Evolutionary conservation across 2,329 filamentous ascomycete genomes (phyloP).

Genomic region (Claviceps quebecensis): DNA sequence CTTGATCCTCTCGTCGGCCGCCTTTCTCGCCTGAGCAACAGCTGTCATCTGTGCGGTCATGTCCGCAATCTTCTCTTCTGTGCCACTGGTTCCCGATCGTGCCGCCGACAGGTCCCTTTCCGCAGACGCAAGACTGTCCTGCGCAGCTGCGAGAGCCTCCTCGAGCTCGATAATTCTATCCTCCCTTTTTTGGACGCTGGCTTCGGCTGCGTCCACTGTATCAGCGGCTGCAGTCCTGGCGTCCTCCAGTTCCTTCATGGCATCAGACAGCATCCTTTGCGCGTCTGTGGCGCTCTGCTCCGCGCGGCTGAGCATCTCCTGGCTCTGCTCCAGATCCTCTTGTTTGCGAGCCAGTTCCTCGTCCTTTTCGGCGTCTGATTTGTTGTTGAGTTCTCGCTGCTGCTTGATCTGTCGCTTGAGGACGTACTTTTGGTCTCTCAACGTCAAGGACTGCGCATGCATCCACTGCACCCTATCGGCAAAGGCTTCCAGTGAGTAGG

Average conservation of each 20-base stretch:
- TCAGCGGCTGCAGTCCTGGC: slow-evolving; percentile 13
- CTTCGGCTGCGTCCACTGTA: slow-evolving; percentile 12
- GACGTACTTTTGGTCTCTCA: slow-evolving; percentile 80
- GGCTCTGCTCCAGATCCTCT: slow-evolving; percentile 38
- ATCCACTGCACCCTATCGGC: slow-evolving; percentile 66
- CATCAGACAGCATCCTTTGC: slow-evolving; percentile 35
- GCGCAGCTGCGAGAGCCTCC: slow-evolving; percentile 5
- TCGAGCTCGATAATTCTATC: slow-evolving; percentile 28
- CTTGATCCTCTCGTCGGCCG: slow-evolving; percentile 15
- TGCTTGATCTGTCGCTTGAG: slow-evolving; percentile 88
- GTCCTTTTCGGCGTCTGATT: slow-evolving; percentile 61
- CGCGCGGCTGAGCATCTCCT: slow-evolving; percentile 20
- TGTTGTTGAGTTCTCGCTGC: slow-evolving; percentile 82
- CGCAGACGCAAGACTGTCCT: slow-evolving; percentile 11
- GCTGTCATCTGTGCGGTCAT: slow-evolving; percentile 13
- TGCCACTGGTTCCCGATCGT: slow-evolving; percentile 26
- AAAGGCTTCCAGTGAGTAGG: slow-evolving; percentile 64
- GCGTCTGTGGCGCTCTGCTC: slow-evolving; percentile 24
- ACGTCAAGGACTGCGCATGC: slow-evolving; percentile 57
- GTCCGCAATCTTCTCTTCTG: slow-evolving; percentile 18
- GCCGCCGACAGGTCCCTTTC: slow-evolving; percentile 19
- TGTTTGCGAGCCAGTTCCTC: slow-evolving; percentile 45
- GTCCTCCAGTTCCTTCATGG: slow-evolving; percentile 33
- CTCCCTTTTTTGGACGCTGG: slow-evolving; percentile 20
- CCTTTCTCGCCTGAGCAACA: slow-evolving; percentile 12